Evolutionary conservation across 164 flowering plant species (phyloP), one percentile per base, ranked within the genome.

Genomic region (Cinnamomum chago): DNA sequence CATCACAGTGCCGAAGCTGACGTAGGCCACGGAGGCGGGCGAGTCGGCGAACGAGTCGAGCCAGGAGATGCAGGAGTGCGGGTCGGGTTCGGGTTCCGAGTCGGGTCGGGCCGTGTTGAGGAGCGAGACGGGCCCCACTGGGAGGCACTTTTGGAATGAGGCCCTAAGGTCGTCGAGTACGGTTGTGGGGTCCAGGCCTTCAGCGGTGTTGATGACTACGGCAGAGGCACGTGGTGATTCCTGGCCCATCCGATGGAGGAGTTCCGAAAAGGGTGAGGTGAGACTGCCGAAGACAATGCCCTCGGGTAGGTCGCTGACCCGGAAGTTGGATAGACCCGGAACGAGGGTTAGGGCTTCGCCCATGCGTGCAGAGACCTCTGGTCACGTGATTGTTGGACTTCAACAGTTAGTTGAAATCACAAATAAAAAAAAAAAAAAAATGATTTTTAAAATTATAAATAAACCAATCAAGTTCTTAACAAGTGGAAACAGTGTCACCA

Each of bases 1-100:
- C 50, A 24, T 65, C 60, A 79, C 76, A 0, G 90, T 75, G 5
- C 97, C 97, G 52, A 90, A 92, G 80, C 86, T 76, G 10, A 92
- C 71, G 68, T 92, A 90, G 1, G 76, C 89, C 1, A 89, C 92
- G 0, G 93, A 83, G 2, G 74, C 35, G 0, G 80, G 68, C 0
- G 72, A 67, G 14, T 83, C 78, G 17, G 28, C 4, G 9, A 24
- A 17, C 66, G 65, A 35, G 71, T 86, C 83, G 7, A 90, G 79
- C 91, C 90, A 90, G 1, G 79, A 11, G 2, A 90, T 68, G 81
- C 89, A 87, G 7, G 76, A 82, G 62, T 70, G 11, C 0, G 62
- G 11, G 65, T 86, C 90, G 9, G 47, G 2, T 33, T 22, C 24
- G 11, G 66, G 11, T 13, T 81, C 62, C 22, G 83, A 33, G 23